Evolutionary conservation across 331 rosid genomes (phyloP), one percentile per base, ranked within the genome.

Genomic region (Saraca asoca): DNA sequence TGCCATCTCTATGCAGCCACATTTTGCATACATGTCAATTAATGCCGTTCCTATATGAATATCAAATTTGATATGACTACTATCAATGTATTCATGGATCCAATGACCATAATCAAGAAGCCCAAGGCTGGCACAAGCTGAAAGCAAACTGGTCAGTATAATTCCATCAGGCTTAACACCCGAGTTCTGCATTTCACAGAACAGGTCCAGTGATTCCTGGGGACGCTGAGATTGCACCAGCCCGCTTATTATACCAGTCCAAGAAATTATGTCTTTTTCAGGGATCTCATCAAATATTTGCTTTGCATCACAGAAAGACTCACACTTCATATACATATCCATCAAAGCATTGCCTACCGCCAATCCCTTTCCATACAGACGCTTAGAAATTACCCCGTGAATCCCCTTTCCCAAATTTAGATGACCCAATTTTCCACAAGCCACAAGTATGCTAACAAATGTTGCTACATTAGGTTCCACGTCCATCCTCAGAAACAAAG

Each of bases 1-100:
- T 0, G 95, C 94, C 89, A 69, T 81, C 54, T 85, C 66, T 56
- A 85, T 66, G 46, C 87, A 80, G 46, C 94, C 96, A 60, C 88
- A 87, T 59, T 92, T 92, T 20, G 91, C 86, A 62, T 87, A 92
- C 95, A 87, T 92, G 82, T 87, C 95, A 31, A 89, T 69, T 79
- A 92, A 53, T 24, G 96, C 62, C 7, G 95, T 92, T 72, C 91
- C 93, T 17, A 84, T 65, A 69, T 79, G 85, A 60, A 81, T 70
- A 79, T 92, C 95, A 87, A 85, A 72, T 68, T 76, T 82, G 77
- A 92, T 89, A 37, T 49, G 77, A 43, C 46, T 66, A 15, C 34
- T 64, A 62, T 75, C 84, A 41, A 91, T 82, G 83, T 80, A 83
- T 63, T 78, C 84, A 14, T 89, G 90, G 58, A 92, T 83, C 96